These are phyloP conservation scores for Trichoderma arundinaceum DNA, from an alignment of 2,329 filamentous ascomycete species.

Conservation along the genomic window DNA sequence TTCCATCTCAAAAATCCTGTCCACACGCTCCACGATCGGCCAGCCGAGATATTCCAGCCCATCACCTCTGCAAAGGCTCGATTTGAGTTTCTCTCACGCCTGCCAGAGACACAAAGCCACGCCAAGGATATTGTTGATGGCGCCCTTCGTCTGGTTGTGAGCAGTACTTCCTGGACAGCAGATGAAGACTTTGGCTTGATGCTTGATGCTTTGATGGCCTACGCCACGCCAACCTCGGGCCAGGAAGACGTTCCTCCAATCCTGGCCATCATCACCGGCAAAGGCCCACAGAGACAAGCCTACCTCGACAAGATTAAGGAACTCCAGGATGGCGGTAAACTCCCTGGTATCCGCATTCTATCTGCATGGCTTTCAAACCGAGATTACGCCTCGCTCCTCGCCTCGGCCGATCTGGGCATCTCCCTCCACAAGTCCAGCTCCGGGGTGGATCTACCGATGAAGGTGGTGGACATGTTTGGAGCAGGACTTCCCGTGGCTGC, in stretches of 20 bases:
- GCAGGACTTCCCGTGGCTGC: conserved; percentile 88
- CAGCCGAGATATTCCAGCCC: conserved; percentile 81
- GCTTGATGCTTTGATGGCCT: conserved; percentile 78
- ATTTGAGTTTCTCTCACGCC: conserved; percentile 63
- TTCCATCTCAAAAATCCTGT: conserved; percentile 70
- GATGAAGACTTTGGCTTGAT: conserved; percentile 94
- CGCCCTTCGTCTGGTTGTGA: conserved; percentile 75
- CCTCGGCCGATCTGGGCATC: conserved; percentile 85
- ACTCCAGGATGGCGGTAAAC: conserved; percentile 65
- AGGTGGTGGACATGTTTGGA: conserved; percentile 99
- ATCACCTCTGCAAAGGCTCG: conserved; percentile 56
- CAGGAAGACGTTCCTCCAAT: conserved; percentile 61
- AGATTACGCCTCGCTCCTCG: conserved; percentile 85
- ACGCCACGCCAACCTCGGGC: conserved; percentile 63
- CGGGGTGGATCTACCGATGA: conserved; percentile 97
- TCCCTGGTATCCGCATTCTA: conserved; percentile 72
- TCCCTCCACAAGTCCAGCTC: conserved; percentile 93
- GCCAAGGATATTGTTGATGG: conserved; percentile 64
- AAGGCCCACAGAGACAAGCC: conserved; percentile 80
- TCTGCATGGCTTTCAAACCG: conserved; percentile 85
- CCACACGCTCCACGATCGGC: conserved; percentile 82
- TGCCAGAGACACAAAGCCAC: conserved; percentile 68
- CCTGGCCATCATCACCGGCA: conserved; percentile 92
- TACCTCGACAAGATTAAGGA: conserved; percentile 71
- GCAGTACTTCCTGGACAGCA: conserved; percentile 95